Evolutionary conservation across 768 basidiomycete genomes (phyloP).

Genomic region (Hortiboletus flavorubellus): DNA sequence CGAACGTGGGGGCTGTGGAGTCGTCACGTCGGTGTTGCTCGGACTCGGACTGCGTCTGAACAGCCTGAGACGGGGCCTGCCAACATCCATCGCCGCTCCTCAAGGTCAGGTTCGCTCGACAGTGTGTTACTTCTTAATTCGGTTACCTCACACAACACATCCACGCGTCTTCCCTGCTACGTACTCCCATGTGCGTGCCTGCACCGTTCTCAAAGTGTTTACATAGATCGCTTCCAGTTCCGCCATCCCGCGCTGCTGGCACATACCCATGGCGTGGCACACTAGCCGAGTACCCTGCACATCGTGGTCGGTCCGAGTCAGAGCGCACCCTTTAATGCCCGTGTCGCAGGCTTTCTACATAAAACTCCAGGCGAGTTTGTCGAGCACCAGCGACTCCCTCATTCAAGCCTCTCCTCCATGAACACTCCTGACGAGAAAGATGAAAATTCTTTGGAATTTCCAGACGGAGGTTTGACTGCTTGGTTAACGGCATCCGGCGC

Average conservation of each 20-base stretch:
- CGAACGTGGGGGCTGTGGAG: neutral
- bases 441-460: neutral
- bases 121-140: no score
- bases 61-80: slow-evolving; percentile 11
- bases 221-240: no score
- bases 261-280: neutral
- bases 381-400: no score
- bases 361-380: no score
- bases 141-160: no score
- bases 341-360: neutral
- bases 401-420: neutral
- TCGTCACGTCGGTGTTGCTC: neutral
- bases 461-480: slow-evolving; percentile 27
- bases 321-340: neutral
- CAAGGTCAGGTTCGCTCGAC: neutral
- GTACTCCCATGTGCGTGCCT: no score
- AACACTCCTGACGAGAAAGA: neutral
- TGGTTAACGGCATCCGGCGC: slow-evolving; percentile 26
- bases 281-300: neutral
- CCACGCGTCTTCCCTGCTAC: no score
- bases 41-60: slow-evolving; percentile 11
- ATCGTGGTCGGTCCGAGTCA: no score
- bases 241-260: no score
- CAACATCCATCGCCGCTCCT: slow-evolving; percentile 14
- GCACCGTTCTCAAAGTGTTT: no score